phyloP scores from a whole-genome alignment of 2,329 filamentous ascomycete genomes.

The Penicillium griseofulvum region DNA sequence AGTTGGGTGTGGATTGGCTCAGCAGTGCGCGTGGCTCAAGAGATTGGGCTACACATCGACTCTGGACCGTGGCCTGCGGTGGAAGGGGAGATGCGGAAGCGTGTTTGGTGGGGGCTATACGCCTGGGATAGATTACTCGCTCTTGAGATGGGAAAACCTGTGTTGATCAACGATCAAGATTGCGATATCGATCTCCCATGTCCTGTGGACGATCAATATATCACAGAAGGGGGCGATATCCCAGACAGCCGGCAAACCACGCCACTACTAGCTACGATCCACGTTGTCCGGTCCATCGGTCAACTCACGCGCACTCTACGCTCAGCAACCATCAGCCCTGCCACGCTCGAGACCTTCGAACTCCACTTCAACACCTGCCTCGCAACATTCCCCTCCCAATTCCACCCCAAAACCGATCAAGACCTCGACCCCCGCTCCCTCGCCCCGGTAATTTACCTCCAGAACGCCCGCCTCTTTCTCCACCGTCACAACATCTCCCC shows the following conservation, averaged over 20 bases:
- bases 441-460: constrained; percentile 71
- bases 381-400: constrained; percentile 70
- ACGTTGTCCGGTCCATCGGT: constrained; percentile 75
- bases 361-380: constrained; percentile 74
- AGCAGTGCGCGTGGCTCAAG: constrained; percentile 76
- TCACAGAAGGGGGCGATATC: constrained; percentile 51
- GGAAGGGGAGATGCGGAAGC: constrained; percentile 79
- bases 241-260: constrained; percentile 57
- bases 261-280: constrained; percentile 73
- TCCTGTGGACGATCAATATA: constrained; percentile 70
- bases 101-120: constrained; percentile 94
- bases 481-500: constrained; percentile 86
- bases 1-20: constrained; percentile 83
- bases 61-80: constrained; percentile 69
- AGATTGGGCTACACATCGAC: constrained; percentile 76
- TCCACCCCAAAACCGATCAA: constrained; percentile 64
- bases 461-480: constrained; percentile 78
- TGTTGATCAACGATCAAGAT: constrained; percentile 81
- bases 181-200: constrained; percentile 81
- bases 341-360: constrained; percentile 75
- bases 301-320: constrained; percentile 69
- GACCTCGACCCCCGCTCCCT: constrained; percentile 72
- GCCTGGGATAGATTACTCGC: constrained; percentile 77
- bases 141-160: constrained; percentile 75
- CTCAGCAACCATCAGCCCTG: constrained; percentile 62